These are phyloP conservation scores for Micractinium conductrix DNA, from an alignment of 139 green algal genomes.

Conservation along the genomic window DNA sequence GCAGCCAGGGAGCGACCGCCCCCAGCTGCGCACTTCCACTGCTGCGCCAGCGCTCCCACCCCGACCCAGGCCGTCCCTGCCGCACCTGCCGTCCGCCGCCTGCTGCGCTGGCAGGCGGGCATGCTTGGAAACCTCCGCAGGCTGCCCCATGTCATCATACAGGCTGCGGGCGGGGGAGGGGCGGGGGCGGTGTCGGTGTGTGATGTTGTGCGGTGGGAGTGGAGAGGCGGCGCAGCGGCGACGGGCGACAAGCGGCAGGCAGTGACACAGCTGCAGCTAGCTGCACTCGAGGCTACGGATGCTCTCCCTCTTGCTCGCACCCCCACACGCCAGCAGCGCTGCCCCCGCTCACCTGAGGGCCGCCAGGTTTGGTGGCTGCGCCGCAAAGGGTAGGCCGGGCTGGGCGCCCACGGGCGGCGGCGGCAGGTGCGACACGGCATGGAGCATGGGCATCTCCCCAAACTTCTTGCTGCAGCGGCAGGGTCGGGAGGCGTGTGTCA, in stretches of 20 bases:
- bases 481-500: not conserved
- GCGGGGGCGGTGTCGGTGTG: no score
- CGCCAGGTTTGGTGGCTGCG: slow-evolving; percentile 30
- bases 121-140: not conserved
- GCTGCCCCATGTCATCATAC: not conserved
- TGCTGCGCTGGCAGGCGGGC: not conserved
- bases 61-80: not conserved
- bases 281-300: no score
- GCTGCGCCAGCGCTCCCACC: not conserved
- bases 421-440: slow-evolving; percentile 47
- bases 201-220: no score
- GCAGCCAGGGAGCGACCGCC: not conserved
- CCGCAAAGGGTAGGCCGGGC: slow-evolving; percentile 46
- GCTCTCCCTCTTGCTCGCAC: no score
- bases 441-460: slow-evolving; percentile 35
- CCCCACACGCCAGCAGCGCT: no score
- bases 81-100: slow-evolving; percentile 15
- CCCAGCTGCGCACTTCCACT: not conserved
- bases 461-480: slow-evolving; percentile 43
- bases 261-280: no score
- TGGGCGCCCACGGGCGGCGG: slow-evolving; percentile 44
- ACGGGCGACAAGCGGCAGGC: no score
- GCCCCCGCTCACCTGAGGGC: no score
- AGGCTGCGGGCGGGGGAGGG: no score
- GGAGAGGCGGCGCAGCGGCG: no score